Conservation (phyloP, 805 yeast genomes). For the Wickerhamiella kazuoi region DNA sequence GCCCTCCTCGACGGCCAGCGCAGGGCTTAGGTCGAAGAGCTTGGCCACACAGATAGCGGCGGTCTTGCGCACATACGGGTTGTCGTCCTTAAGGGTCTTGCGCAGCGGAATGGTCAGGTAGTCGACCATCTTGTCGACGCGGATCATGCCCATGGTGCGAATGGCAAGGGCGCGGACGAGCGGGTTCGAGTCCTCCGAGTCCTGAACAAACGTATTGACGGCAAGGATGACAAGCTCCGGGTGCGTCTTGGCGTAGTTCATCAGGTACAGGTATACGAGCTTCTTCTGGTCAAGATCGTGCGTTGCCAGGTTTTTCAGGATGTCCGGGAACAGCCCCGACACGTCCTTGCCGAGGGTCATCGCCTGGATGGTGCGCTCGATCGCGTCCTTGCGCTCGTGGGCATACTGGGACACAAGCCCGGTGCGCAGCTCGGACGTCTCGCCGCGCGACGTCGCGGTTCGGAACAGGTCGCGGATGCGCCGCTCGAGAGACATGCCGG, state of each 20-base stretch:
- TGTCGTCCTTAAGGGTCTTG: constrained; percentile 74
- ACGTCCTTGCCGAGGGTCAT: constrained; percentile 98
- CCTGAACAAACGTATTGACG: constrained; percentile 88
- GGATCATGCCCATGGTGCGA: constrained; percentile 95
- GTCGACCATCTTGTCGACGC: constrained; percentile 90
- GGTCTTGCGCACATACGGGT: constrained; percentile 93
- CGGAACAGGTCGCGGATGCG: constrained; percentile 39
- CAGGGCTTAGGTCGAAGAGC: constrained; percentile 67
- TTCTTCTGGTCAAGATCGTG: constrained; percentile 94
- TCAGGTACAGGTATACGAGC: constrained; percentile 78
- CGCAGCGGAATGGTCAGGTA: constrained; percentile 82
- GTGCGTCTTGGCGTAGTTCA: constrained; percentile 93
- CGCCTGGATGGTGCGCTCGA: constrained; percentile 90
- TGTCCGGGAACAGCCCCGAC: constrained; percentile 85
- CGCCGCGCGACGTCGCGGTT: constrained; percentile 35
- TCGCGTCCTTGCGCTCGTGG: constrained; percentile 80
- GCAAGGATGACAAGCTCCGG: constrained; percentile 94
- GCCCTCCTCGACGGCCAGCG: constrained; percentile 72
- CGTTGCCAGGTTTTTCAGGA: constrained; percentile 88
- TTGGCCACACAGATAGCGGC: constrained; percentile 97
- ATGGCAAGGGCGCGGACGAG: constrained; percentile 89
- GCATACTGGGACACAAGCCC: constrained; percentile 93
- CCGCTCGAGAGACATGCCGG: constrained; percentile 24
- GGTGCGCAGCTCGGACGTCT: constrained; percentile 74
- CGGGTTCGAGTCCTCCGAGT: constrained; percentile 93